Conservation (phyloP, 192 early-diverging fungal genomes). For the Gorgonomyces haynaldii region DNA sequence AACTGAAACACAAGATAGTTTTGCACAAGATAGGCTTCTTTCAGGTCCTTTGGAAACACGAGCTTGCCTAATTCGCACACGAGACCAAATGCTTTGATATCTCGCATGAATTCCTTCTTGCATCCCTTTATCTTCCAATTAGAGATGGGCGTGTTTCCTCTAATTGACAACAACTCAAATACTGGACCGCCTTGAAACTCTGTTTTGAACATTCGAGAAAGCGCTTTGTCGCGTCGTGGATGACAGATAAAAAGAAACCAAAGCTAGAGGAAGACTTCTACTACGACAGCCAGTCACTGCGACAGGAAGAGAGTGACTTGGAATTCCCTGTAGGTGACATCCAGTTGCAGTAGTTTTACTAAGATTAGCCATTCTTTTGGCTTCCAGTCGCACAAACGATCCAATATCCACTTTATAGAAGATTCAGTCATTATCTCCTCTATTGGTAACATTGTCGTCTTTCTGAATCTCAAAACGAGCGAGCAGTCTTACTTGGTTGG, state of each 20-base stretch:
- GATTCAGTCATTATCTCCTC: slow-evolving; percentile 32
- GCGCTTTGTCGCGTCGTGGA: too few relatives aligned
- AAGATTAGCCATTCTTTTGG: slow-evolving; percentile 33
- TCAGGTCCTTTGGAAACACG: slow-evolving; percentile 25
- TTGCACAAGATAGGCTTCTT: slow-evolving; percentile 31
- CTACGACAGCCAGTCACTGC: too few relatives aligned
- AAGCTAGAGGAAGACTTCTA: too few relatives aligned
- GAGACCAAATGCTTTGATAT: slow-evolving; percentile 22
- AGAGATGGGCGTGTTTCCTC: slow-evolving; percentile 17
- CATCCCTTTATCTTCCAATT: slow-evolving; percentile 26
- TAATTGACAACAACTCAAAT: slow-evolving; percentile 23
- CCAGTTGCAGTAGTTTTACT: too few relatives aligned
- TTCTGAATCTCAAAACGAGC: slow-evolving; percentile 37
- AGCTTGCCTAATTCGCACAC: slow-evolving; percentile 18
- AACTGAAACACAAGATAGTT: slow-evolving; percentile 29
- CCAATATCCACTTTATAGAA: slow-evolving; percentile 41
- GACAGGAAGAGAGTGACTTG: too few relatives aligned
- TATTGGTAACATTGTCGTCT: slow-evolving; percentile 43
- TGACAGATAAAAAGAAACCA: too few relatives aligned
- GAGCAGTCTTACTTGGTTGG: slow-evolving; percentile 39
- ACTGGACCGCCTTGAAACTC: slow-evolving; percentile 24
- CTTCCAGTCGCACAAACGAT: slow-evolving; percentile 42
- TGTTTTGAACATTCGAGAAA: too few relatives aligned
- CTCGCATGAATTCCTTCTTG: slow-evolving; percentile 7
- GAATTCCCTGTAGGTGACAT: too few relatives aligned